Percentiles rank a stretch among this genome's conserved stretches.
Evolutionary conservation across 352 stramenopile genomes (phyloP).

Genomic region (Phytophthora fragariae): DNA sequence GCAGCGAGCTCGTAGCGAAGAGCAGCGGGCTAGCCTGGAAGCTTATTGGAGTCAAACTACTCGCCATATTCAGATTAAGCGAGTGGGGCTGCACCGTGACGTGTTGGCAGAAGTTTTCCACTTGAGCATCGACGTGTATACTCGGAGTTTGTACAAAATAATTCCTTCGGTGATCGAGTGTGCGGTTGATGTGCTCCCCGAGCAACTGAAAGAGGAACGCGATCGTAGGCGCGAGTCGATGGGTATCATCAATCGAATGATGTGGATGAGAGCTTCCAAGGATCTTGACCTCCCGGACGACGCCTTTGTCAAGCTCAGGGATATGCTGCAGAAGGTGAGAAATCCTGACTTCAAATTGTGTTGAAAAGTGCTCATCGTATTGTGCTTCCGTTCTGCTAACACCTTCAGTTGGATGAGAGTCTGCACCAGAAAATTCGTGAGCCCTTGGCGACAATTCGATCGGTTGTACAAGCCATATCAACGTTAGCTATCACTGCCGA

Average conservation of each 20-base stretch:
- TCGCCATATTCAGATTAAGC: constrained; percentile 42
- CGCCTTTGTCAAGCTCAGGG: constrained; percentile 22
- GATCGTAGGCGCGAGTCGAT: constrained; percentile 34
- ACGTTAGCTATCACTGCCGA: constrained; percentile 25
- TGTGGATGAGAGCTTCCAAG: constrained; percentile 47
- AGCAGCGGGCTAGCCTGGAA: constrained; percentile 28
- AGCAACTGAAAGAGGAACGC: constrained; percentile 30
- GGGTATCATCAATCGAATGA: constrained; percentile 33
- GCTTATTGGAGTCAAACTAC: constrained; percentile 37
- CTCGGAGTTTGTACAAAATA: constrained; percentile 21
- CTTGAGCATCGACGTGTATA: constrained; percentile 45
- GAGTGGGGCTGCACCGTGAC: constrained; percentile 39
- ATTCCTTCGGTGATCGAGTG: constrained; percentile 31
- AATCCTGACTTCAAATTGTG: background rate
- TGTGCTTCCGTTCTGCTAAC: background rate
- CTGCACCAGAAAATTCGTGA: constrained; percentile 36
- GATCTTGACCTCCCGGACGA: constrained; percentile 38
- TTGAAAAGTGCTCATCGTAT: background rate
- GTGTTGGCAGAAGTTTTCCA: constrained; percentile 49
- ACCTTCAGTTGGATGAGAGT: constrained; percentile 30
- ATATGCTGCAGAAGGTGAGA: constrained; percentile 35
- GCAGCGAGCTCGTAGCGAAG: constrained; percentile 26
- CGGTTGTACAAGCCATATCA: constrained; percentile 33
- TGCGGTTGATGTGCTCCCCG: constrained; percentile 20
- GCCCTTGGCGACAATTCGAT: constrained; percentile 38